Evolutionary conservation across 2,329 filamentous ascomycete genomes (phyloP).

Genomic region (Hymenoscyphus repandus): DNA sequence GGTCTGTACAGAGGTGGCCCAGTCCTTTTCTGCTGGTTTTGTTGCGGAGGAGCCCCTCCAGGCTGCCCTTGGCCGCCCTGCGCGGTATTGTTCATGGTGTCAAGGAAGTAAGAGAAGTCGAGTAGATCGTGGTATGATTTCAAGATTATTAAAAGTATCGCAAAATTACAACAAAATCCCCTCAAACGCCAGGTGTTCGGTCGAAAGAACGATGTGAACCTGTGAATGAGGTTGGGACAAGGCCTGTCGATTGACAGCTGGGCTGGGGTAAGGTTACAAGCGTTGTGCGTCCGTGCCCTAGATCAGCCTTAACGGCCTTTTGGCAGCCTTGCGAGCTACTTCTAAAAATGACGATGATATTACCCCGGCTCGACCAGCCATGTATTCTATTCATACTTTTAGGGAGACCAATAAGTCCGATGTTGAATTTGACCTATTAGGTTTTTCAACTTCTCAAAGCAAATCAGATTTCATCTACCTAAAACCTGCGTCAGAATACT

Average conservation of each 20-base stretch:
- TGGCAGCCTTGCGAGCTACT: background rate
- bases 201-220: background rate
- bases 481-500: too few species aligned
- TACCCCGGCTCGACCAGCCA: background rate
- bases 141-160: background rate
- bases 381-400: background rate
- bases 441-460: too few species aligned
- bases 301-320: background rate
- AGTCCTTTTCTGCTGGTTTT: conserved; percentile 20
- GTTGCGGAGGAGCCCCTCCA: conserved; percentile 14
- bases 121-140: background rate
- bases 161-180: background rate
- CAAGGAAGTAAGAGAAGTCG: too few species aligned
- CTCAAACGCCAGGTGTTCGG: background rate
- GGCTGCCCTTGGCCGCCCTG: conserved; percentile 24
- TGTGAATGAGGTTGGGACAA: background rate
- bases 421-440: too few species aligned
- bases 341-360: background rate
- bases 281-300: background rate
- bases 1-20: conserved; percentile 24
- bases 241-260: background rate
- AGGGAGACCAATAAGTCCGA: too few species aligned
- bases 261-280: background rate
- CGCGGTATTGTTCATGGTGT: conserved; percentile 24
- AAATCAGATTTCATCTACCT: too few species aligned